phyloP scores from a whole-genome alignment of 371 early-diverging fungal genomes.

The Mucor plumbeus region DNA sequence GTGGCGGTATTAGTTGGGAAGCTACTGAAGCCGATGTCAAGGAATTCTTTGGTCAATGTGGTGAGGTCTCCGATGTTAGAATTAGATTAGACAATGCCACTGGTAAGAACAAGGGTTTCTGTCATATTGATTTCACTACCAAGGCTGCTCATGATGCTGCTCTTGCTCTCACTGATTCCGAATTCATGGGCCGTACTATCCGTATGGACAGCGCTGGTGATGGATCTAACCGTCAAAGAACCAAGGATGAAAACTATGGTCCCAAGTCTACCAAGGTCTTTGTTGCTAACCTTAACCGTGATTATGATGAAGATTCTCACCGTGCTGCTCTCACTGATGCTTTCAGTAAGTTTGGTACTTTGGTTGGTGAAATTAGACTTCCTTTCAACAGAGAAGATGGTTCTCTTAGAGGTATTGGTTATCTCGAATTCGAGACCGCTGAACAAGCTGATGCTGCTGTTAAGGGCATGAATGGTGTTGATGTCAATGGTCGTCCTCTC shows the following conservation, averaged over 20 bases:
- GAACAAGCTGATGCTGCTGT: constrained; percentile 74
- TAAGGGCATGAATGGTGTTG: constrained; percentile 64
- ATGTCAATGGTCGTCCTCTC: constrained; percentile 71
- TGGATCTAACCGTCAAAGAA: constrained; percentile 27
- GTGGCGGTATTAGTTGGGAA: constrained; percentile 74
- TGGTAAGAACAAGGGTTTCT: constrained; percentile 74
- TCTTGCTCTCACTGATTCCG: constrained; percentile 60
- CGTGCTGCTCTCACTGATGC: constrained; percentile 77
- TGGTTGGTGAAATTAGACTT: constrained; percentile 68
- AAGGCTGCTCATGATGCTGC: constrained; percentile 67
- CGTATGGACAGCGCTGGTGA: constrained; percentile 55
- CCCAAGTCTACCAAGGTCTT: constrained; percentile 76
- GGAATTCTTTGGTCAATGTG: constrained; percentile 62
- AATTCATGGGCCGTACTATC: constrained; percentile 69
- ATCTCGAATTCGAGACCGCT: constrained; percentile 66
- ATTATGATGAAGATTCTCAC: constrained; percentile 89
- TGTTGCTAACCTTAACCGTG: constrained; percentile 91
- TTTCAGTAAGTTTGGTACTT: constrained; percentile 86
- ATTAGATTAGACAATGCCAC: constrained; percentile 56
- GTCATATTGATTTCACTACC: constrained; percentile 70
- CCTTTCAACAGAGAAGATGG: constrained; percentile 69
- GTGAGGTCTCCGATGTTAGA: constrained; percentile 53
- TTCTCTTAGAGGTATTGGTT: constrained; percentile 76
- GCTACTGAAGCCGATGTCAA: constrained; percentile 66
- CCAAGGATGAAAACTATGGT: constrained; percentile 42